A percentile compares a stretch with the other conserved stretches of the same genome.
phyloP scores from a whole-genome alignment of 1,284 basidiomycete genomes.

The Wolfiporia cocos region DNA sequence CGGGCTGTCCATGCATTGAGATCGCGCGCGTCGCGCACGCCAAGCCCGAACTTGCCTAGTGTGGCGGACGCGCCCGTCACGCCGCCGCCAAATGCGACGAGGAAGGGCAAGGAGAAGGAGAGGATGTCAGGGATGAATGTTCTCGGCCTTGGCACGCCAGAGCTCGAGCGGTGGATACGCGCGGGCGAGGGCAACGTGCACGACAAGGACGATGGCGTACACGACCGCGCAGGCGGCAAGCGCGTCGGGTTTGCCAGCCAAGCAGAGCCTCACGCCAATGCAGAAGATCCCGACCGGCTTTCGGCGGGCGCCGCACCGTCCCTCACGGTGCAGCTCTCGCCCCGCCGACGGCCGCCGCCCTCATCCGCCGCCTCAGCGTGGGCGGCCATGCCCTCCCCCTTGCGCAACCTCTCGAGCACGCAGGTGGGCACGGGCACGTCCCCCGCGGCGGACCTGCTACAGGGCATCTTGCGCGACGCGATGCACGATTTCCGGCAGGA shows the following conservation, averaged over 20 bases:
- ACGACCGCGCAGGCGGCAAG: slow-evolving; percentile 21
- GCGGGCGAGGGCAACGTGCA: slow-evolving; percentile 24
- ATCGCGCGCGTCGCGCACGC: slow-evolving; percentile 40
- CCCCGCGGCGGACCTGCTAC: slow-evolving; percentile 56
- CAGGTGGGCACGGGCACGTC: slow-evolving; percentile 20
- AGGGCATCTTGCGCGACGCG: slow-evolving; percentile 57
- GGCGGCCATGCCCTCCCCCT: slow-evolving; percentile 37
- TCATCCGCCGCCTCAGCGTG: slow-evolving; percentile 19
- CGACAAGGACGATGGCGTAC: too few relatives aligned
- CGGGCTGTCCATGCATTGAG: slow-evolving; percentile 8
- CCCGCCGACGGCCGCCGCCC: slow-evolving; percentile 40
- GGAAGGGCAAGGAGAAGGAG: slow-evolving; percentile 22
- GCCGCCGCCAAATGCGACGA: slow-evolving; percentile 29
- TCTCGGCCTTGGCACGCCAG: slow-evolving; percentile 44
- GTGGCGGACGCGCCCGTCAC: slow-evolving; percentile 33
- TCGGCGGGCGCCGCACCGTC: slow-evolving; percentile 3
- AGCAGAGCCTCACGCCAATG: too few relatives aligned
- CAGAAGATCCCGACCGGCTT: slow-evolving; percentile 9
- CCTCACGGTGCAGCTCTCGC: slow-evolving; percentile 56
- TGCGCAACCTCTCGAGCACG: slow-evolving; percentile 23
- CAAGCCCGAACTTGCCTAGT: slow-evolving; percentile 49
- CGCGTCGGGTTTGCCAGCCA: slow-evolving; percentile 23
- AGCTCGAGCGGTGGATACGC: slow-evolving; percentile 40
- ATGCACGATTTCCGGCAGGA: slow-evolving; percentile 68
- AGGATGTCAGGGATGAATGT: slow-evolving; percentile 21